Evolutionary conservation across 306 rosid genomes (phyloP), one percentile per base, ranked within the genome.

Genomic region (Glycyrrhiza uralensis): DNA sequence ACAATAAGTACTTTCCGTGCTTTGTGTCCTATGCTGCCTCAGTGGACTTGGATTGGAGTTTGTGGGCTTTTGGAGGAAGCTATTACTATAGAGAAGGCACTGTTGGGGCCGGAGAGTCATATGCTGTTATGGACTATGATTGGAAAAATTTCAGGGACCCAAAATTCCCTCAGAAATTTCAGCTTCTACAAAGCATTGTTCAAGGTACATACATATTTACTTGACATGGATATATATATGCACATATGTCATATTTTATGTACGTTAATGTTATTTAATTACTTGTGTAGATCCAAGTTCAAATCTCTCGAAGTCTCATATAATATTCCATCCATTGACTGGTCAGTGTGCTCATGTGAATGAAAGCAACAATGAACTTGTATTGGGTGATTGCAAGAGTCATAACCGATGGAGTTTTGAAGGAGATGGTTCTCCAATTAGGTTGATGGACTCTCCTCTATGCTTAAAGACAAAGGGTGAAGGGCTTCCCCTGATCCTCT

Each of bases 41-140:
- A 0, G 58, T 61, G 8, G 88, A 87, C 61, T 36, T 87, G 64
- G 91, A 84, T 26, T 87, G 88, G 86, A 75, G 78, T 20, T 61
- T 81, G 63, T 84, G 87, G 81, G 61, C 87, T 22, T 83, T 80
- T 22, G 76, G 61, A 62, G 88, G 90, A 69, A 79, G 76, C 56
- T 87, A 87, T 46, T 76, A 79, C 60, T 61, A 4, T 3, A 79
- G 78, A 49, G 61, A 82, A 74, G 85, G 80, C 1, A 38, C 7
- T 0, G 0, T 65, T 55, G 76, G 46, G 0, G 0, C 14, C 0
- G 84, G 80, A 5, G 89, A 84, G 71, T 5, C 39, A 1, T 87
- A 79, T 63, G 84, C 72, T 26, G 69, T 84, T 0, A 56, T 87
- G 71, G 80, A 77, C 70, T 5, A 4, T 2, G 20, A 56, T 11